phyloP scores from a whole-genome alignment of 441 rosid genomes.

The Melastoma candidum region DNA sequence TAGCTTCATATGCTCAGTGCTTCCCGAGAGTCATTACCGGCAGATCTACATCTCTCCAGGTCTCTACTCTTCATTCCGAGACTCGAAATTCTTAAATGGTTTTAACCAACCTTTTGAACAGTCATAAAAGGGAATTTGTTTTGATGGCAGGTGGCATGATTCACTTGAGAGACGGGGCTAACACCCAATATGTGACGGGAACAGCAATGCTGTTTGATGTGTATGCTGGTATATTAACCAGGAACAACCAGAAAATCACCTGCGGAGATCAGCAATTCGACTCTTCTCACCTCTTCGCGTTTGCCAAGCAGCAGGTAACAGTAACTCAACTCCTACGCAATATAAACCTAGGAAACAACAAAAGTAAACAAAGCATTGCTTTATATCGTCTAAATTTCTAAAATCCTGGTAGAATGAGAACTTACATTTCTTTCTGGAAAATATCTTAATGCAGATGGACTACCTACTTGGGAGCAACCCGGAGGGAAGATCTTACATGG shows the following conservation, averaged over 20 bases:
- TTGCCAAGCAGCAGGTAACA: conserved; percentile 61
- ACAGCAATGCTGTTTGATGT: conserved; percentile 45
- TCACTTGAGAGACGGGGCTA: conserved; percentile 83
- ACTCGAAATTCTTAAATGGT: too few relatives aligned
- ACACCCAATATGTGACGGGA: conserved; percentile 67
- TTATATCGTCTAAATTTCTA: neutral
- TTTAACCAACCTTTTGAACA: too few relatives aligned
- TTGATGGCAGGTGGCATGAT: conserved; percentile 47
- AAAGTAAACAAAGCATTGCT: neutral
- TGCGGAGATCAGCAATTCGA: conserved; percentile 55
- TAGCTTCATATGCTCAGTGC: conserved; percentile 59
- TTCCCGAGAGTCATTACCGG: conserved; percentile 63
- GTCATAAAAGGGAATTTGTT: neutral
- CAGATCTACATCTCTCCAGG: conserved; percentile 57
- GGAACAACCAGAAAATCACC: conserved; percentile 32
- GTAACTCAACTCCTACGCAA: neutral
- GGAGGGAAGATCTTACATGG: conserved; percentile 75
- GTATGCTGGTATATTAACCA: conserved; percentile 43
- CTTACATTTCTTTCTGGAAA: neutral
- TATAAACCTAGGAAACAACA: neutral
- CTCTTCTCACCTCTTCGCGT: conserved; percentile 32
- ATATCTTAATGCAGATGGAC: conserved; percentile 42
- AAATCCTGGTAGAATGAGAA: too few relatives aligned
- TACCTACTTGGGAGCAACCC: conserved; percentile 76
- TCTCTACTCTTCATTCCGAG: conserved; percentile 3